Conservation (phyloP, 1,139 yeast genomes). For the Lodderomyces metapsilosis region DNA sequence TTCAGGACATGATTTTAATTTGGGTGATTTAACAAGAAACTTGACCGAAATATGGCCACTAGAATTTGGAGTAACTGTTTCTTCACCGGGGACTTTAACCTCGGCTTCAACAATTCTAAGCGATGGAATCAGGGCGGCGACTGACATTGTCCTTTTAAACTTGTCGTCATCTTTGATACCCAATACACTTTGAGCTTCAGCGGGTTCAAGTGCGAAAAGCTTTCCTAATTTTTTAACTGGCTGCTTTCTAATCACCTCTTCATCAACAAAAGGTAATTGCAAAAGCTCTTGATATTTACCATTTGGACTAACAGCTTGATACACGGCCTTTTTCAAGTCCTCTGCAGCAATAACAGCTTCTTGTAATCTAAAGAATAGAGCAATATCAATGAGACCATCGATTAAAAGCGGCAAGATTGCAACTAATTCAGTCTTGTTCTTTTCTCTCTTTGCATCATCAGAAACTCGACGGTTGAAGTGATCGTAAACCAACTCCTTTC, state of each 20-base stretch:
- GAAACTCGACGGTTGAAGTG: conserved; percentile 55
- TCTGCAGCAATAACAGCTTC: conserved; percentile 62
- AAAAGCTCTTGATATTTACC: conserved; percentile 61
- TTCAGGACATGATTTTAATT: conserved; percentile 59
- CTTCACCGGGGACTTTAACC: conserved; percentile 88
- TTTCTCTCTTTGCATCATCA: conserved; percentile 25
- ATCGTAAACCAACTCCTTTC: conserved; percentile 50
- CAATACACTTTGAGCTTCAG: conserved; percentile 54
- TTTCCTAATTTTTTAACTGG: conserved; percentile 64
- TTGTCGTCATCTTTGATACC: conserved; percentile 51
- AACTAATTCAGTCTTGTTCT: conserved; percentile 54
- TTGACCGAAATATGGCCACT: conserved; percentile 73
- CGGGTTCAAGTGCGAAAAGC: conserved; percentile 55
- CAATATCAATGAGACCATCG: conserved; percentile 75
- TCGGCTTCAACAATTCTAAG: conserved; percentile 68
- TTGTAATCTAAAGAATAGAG: conserved; percentile 71
- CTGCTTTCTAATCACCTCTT: conserved; percentile 41
- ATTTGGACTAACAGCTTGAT: conserved; percentile 72
- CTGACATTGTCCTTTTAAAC: conserved; percentile 49
- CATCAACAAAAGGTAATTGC: conserved; percentile 76
- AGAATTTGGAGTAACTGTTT: conserved; percentile 67
- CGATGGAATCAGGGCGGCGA: conserved; percentile 68
- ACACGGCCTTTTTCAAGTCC: conserved; percentile 68
- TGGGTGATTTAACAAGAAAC: conserved; percentile 71
- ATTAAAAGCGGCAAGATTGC: conserved; percentile 65